Conservation (phyloP, 2,329 filamentous ascomycete species). For the Cryphonectria radicalis region DNA sequence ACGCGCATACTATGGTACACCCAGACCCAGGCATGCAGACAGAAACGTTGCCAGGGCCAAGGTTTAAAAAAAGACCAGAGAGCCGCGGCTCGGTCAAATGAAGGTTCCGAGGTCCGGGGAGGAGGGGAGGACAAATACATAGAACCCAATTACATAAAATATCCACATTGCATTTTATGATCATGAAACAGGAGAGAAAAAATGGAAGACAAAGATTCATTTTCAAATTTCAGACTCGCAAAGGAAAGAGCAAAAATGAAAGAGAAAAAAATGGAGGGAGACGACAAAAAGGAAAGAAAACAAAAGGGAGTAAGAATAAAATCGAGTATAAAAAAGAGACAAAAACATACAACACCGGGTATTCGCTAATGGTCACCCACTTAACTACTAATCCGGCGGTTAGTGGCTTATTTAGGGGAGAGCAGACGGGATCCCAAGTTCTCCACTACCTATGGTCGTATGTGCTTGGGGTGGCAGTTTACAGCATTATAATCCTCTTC, state of each 20-base stretch:
- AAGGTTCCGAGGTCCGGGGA: background rate
- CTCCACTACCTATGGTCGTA: slow-evolving; percentile 4
- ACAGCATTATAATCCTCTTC: background rate
- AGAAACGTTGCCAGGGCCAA: background rate
- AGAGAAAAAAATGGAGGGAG: too few relatives aligned
- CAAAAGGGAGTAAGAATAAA: background rate
- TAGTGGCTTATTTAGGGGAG: slow-evolving; percentile 8
- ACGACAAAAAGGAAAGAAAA: background rate
- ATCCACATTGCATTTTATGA: background rate
- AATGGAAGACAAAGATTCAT: background rate
- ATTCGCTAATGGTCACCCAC: slow-evolving; percentile 33
- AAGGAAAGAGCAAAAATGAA: too few relatives aligned
- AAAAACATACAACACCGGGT: slow-evolving; percentile 7
- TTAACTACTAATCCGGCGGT: slow-evolving; percentile 11
- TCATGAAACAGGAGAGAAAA: background rate
- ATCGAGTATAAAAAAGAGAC: background rate
- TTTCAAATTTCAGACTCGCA: background rate
- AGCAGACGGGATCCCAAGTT: slow-evolving; percentile 4
- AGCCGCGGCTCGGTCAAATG: background rate
- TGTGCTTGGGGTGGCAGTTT: background rate
- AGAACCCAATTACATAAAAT: background rate
- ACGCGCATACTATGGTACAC: background rate
- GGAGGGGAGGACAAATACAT: background rate
- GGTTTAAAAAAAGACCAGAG: background rate
- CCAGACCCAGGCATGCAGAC: background rate